These are phyloP conservation scores for Cystofilobasidium capitatum DNA, from an alignment of 768 basidiomycete genomes.

Conservation along the genomic window DNA sequence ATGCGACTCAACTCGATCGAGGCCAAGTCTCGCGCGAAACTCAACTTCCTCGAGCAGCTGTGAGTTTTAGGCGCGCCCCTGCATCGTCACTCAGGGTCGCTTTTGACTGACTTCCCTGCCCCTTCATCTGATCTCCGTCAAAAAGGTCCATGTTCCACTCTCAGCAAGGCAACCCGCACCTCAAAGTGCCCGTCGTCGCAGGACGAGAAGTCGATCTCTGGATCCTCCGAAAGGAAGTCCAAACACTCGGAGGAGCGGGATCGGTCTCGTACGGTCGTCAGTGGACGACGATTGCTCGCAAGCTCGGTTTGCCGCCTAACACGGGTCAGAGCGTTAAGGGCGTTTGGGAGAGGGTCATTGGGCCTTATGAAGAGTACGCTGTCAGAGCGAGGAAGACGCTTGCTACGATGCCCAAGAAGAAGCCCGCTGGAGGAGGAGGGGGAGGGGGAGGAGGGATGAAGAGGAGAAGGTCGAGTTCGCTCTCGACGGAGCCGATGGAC, in stretches of 20 bases:
- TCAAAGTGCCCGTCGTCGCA: conserved; percentile 89
- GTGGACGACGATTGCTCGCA: conserved; percentile 76
- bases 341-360: conserved; percentile 79
- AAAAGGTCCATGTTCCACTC: conserved; percentile 63
- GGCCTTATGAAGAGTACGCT: conserved; percentile 90
- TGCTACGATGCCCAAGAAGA: conserved; percentile 35
- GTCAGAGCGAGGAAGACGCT: conserved; percentile 44
- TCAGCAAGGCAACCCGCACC: conserved; percentile 81
- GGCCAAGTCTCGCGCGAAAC: conserved; percentile 87
- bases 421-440: background rate
- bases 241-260: conserved; percentile 76
- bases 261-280: conserved; percentile 77
- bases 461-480: background rate
- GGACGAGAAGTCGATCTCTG: conserved; percentile 87
- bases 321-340: conserved; percentile 79
- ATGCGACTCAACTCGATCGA: conserved; percentile 94
- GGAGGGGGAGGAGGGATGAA: background rate
- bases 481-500: background rate
- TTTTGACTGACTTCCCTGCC: background rate
- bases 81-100: background rate
- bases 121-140: background rate
- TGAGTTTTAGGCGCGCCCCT: conserved; percentile 41
- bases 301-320: conserved; percentile 71
- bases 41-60: conserved; percentile 94
- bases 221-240: conserved; percentile 84